These are phyloP conservation scores for Lentinula edodes DNA, from an alignment of 768 basidiomycete species.

Conservation along the genomic window DNA sequence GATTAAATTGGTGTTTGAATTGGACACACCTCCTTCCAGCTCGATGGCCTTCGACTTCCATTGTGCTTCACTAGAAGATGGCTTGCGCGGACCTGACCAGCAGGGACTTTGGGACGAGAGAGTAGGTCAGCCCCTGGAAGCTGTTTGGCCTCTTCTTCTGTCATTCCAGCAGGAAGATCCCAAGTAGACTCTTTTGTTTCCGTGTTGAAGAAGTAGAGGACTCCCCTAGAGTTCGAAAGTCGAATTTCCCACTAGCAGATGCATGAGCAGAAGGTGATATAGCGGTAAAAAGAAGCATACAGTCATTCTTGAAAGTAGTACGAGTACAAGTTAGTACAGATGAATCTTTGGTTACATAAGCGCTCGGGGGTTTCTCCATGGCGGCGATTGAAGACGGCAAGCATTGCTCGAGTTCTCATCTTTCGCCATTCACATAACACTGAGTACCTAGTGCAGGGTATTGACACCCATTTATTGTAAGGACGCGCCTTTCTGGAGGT, in stretches of 20 bases:
- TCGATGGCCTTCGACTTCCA: slow-evolving; percentile 70
- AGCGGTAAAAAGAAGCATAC: background rate
- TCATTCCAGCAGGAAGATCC: slow-evolving; percentile 64
- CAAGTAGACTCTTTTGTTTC: slow-evolving; percentile 69
- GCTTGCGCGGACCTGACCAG: slow-evolving; percentile 79
- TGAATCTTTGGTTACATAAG: background rate
- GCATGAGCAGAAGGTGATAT: background rate
- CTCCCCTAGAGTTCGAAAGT: slow-evolving; percentile 67
- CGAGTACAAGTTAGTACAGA: background rate
- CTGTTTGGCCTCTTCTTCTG: slow-evolving; percentile 49
- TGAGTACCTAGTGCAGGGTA: slow-evolving; percentile 27
- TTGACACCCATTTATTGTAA: slow-evolving; percentile 45
- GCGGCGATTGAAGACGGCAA: background rate
- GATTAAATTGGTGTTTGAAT: slow-evolving; percentile 1
- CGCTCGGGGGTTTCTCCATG: background rate
- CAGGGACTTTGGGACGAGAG: slow-evolving; percentile 17
- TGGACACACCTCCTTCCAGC: slow-evolving; percentile 73
- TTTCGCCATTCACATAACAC: background rate
- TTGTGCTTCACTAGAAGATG: slow-evolving; percentile 93
- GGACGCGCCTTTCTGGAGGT: slow-evolving; percentile 35
- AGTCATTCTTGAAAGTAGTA: background rate
- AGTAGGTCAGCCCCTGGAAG: slow-evolving; percentile 69
- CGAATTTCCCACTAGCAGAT: slow-evolving; percentile 72
- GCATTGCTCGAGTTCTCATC: background rate
- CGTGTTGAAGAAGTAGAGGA: slow-evolving; percentile 88